phyloP scores from a whole-genome alignment of 2,329 filamentous ascomycete genomes.

The Xylaria multiplex region DNA sequence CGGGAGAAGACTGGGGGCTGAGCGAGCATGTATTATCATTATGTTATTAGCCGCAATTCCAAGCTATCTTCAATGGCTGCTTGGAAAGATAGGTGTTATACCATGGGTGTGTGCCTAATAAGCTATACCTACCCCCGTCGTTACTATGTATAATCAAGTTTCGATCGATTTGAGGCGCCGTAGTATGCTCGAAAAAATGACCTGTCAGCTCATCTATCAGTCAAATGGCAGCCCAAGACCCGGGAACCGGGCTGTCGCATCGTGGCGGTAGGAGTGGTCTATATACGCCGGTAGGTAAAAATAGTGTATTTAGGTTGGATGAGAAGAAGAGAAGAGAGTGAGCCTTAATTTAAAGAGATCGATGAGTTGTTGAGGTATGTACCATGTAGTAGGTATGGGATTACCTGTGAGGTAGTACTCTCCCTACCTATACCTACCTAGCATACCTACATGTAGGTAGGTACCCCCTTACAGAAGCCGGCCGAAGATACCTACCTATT shows the following conservation, averaged over 20 bases:
- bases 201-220: conserved; percentile 31
- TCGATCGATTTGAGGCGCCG: conserved; percentile 35
- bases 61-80: conserved; percentile 9
- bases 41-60: conserved; percentile 33
- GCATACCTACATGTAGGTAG: background rate
- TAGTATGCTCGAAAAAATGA: conserved; percentile 26
- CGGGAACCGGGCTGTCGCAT: conserved; percentile 39
- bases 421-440: too few relatives aligned
- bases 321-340: background rate
- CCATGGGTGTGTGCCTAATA: conserved; percentile 23
- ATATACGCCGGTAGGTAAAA: conserved; percentile 11
- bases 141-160: conserved; percentile 19
- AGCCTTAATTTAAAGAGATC: background rate
- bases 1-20: conserved; percentile 2
- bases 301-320: conserved; percentile 10
- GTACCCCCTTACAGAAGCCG: background rate
- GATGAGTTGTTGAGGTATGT: too few relatives aligned
- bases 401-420: too few relatives aligned
- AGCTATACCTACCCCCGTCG: conserved; percentile 16
- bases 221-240: conserved; percentile 33
- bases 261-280: conserved; percentile 28
- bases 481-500: too few relatives aligned
- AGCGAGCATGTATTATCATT: conserved; percentile 24
- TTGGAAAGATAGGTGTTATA: background rate
- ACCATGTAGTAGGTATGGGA: too few relatives aligned